Evolutionary conservation across 495 filamentous ascomycete genomes (phyloP), one percentile per base, ranked within the genome.

Genomic region (Cladorrhinum samala): DNA sequence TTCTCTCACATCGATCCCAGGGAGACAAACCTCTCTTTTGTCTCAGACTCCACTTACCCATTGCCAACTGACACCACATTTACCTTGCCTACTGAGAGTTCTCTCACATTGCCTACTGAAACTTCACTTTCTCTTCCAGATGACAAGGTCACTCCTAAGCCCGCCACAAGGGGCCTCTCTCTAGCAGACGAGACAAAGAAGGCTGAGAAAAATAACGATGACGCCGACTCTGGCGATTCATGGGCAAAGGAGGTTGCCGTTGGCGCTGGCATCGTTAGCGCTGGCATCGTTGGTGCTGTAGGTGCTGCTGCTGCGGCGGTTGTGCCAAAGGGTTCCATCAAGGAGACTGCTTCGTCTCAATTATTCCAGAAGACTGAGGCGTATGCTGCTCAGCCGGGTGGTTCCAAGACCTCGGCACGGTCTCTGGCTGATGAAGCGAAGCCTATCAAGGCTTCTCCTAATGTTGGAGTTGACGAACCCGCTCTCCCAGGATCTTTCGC

Each of bases 401-500:
- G 21, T 13, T 17, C 56, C 17, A 40, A 49, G 23, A 27, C 46
- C 25, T 17, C 41, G 14, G 19, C 14, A n/a, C 43, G 46, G 41
- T 39, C 46, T 19, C 39, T 53, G 46, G 16, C 51, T 54, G 50
- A 58, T 55, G 27, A 54, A 6, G 36, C 40, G 5, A 42, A 25
- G 11, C 39, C 60, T 7, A 51, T 52, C 20, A 60, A 69, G 43
- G 54, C 65, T 9, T 64, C 64, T n/a, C n/a, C n/a, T 24, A 56
- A 70, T 39, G 60, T 71, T n/a, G 55, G 63, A 9, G 59, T 60
- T 40, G 51, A 65, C 14, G 57, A 51, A 9, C 49, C 59, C 43
- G 60, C 69, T 45, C 68, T 71, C 37, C 65, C 68, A 6, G 68
- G 72, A 50, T 67, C 71, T 21, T 68, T 72, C 1, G 58, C 71